Percentiles rank a stretch among this genome's conserved stretches.
These are phyloP conservation scores for Aspergillus ochraceoroseus DNA, from an alignment of 2,329 filamentous ascomycete species.

Conservation along the genomic window DNA sequence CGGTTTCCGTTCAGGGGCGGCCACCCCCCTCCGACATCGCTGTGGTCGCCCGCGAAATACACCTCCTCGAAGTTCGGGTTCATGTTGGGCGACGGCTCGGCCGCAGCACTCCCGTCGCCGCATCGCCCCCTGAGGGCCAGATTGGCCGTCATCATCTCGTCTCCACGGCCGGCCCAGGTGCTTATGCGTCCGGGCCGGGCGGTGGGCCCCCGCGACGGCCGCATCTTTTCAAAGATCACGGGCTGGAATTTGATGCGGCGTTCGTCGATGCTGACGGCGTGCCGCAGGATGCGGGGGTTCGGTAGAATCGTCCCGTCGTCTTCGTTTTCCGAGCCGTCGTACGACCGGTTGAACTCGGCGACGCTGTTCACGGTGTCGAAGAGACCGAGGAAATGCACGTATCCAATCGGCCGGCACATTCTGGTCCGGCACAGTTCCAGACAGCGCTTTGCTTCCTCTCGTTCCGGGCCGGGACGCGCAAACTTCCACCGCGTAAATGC, in stretches of 20 bases:
- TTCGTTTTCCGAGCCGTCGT: slow-evolving; percentile 6
- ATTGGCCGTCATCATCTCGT: background rate
- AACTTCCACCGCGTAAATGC: slow-evolving; percentile 18
- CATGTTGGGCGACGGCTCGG: background rate
- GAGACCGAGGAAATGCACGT: slow-evolving; percentile 24
- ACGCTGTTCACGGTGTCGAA: slow-evolving; percentile 29
- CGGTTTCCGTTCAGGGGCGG: slow-evolving; percentile 42
- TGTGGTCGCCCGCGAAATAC: slow-evolving; percentile 66
- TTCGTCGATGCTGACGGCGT: slow-evolving; percentile 53
- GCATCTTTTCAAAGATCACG: slow-evolving; percentile 17
- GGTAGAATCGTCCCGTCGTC: slow-evolving; percentile 11
- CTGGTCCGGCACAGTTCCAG: slow-evolving; percentile 15
- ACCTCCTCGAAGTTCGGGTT: slow-evolving; percentile 64
- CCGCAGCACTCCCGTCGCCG: slow-evolving; percentile 1
- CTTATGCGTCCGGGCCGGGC: slow-evolving; percentile 6
- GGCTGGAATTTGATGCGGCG: slow-evolving; percentile 48
- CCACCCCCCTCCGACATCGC: slow-evolving; percentile 73
- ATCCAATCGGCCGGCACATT: slow-evolving; percentile 18
- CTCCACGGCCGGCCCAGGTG: slow-evolving; percentile 22
- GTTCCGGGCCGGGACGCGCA: slow-evolving; percentile 8
- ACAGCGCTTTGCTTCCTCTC: slow-evolving; percentile 4
- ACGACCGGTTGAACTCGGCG: slow-evolving; percentile 15
- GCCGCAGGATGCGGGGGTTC: slow-evolving; percentile 48
- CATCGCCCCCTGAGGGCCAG: background rate
- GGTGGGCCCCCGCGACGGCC: background rate